Percentiles rank a stretch among this genome's conserved stretches.
Conservation (phyloP, 768 basidiomycete species). For the Serendipita sp. region DNA sequence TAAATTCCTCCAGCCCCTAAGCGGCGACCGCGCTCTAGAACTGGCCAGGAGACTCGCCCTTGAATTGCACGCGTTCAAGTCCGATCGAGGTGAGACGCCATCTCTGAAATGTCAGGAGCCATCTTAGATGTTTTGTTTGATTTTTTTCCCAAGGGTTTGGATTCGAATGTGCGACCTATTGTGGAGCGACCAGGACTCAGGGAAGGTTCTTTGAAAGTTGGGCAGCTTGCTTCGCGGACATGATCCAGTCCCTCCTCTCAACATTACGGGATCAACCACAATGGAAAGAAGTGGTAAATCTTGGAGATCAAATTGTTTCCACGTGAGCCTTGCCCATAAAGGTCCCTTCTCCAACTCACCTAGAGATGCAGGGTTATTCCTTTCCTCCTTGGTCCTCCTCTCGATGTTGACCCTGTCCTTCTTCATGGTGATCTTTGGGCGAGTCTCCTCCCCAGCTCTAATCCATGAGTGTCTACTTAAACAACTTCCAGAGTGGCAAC, state of each 20-base stretch:
- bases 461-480: not conserved
- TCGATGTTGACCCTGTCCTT: conserved; percentile 48
- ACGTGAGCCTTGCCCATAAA: conserved; percentile 21
- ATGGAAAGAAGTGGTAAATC: conserved; percentile 31
- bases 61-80: conserved; percentile 37
- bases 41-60: conserved; percentile 48
- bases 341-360: not conserved
- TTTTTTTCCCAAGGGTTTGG: conserved; percentile 35
- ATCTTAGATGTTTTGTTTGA: too few relatives aligned
- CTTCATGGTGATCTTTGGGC: conserved; percentile 76
- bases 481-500: conserved; percentile 45
- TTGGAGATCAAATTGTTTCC: conserved; percentile 34
- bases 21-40: conserved; percentile 26
- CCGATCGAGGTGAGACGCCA: not conserved
- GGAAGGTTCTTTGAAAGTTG: conserved; percentile 63
- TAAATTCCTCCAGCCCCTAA: conserved; percentile 38
- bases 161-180: conserved; percentile 59
- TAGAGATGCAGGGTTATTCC: conserved; percentile 45
- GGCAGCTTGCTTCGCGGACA: conserved; percentile 47
- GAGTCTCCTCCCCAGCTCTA: conserved; percentile 13
- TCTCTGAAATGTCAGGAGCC: too few relatives aligned
- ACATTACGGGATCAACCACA: conserved; percentile 24
- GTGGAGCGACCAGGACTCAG: conserved; percentile 49
- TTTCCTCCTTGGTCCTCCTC: conserved; percentile 35
- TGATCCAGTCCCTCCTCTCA: conserved; percentile 42